Evolutionary conservation across 1,284 basidiomycete genomes (phyloP).

Genomic region (Erythrobasidium hasegawianum): DNA sequence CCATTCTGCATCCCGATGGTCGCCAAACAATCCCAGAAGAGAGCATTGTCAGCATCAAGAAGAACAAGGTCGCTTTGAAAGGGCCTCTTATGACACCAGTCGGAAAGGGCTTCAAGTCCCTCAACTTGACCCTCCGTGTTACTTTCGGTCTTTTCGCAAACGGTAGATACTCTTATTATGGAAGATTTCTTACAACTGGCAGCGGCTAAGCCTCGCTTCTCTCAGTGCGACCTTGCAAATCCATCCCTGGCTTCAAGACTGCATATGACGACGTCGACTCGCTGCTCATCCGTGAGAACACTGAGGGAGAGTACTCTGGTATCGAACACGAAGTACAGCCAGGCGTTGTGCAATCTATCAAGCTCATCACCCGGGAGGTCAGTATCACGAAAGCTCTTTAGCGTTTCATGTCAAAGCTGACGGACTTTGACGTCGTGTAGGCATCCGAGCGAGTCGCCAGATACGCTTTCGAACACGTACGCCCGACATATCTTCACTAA

Average conservation of each 20-base stretch:
- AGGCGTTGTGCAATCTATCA: slow-evolving; percentile 99
- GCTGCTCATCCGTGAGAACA: slow-evolving; percentile 98
- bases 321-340: slow-evolving; percentile 98
- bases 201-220: too few relatives aligned
- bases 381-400: neutral
- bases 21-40: slow-evolving; percentile 94
- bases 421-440: neutral
- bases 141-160: slow-evolving; percentile 99
- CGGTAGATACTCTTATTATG: too few relatives aligned
- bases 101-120: slow-evolving; percentile 69
- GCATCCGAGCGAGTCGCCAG: slow-evolving; percentile 97
- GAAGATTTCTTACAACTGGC: too few relatives aligned
- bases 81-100: slow-evolving; percentile 89
- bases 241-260: slow-evolving; percentile 95
- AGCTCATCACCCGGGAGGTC: slow-evolving; percentile 92
- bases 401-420: neutral
- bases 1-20: slow-evolving; percentile 78
- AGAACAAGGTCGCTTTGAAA: slow-evolving; percentile 97
- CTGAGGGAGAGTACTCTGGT: slow-evolving; percentile 99
- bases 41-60: slow-evolving; percentile 87
- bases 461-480: slow-evolving; percentile 89
- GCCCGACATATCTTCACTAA: too few relatives aligned
- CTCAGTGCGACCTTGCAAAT: slow-evolving; percentile 66
- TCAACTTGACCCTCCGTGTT: slow-evolving; percentile 93
- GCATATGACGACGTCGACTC: slow-evolving; percentile 98